These are phyloP conservation scores for Lophium mytilinum DNA, from an alignment of 495 filamentous ascomycete genomes.

Conservation along the genomic window DNA sequence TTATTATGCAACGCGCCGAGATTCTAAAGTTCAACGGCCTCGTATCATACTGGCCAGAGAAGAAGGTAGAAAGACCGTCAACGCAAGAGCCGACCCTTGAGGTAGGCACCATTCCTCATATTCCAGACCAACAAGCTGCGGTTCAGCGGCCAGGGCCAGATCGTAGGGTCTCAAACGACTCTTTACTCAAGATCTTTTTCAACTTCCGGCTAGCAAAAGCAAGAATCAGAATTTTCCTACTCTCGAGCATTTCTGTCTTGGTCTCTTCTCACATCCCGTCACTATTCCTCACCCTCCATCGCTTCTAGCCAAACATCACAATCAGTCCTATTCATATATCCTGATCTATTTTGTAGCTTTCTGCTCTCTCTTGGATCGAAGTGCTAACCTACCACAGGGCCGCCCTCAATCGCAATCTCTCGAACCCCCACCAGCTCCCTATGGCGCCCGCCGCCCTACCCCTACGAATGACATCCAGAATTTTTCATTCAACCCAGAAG, in stretches of 20 bases:
- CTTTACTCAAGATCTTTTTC: not conserved
- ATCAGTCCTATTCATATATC: not conserved
- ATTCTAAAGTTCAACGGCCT: slow-evolving; percentile 75
- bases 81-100: not conserved
- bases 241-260: not conserved
- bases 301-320: not conserved
- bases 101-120: slow-evolving; percentile 4
- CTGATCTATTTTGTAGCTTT: not conserved
- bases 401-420: not conserved
- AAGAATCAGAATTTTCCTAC: not conserved
- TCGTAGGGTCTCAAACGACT: no score
- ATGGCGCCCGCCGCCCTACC: slow-evolving; percentile 1
- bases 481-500: slow-evolving; percentile 25
- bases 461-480: not conserved
- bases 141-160: not conserved
- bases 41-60: slow-evolving; percentile 22
- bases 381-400: not conserved
- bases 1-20: slow-evolving; percentile 66
- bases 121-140: not conserved
- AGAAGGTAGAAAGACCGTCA: not conserved
- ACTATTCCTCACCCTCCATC: not conserved
- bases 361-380: not conserved
- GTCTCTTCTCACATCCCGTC: not conserved
- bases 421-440: not conserved
- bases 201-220: not conserved